Evolutionary conservation across 176 grass and related monocot species (phyloP), one percentile per base, ranked within the genome.

Genomic region (Guadua angustifolia): DNA sequence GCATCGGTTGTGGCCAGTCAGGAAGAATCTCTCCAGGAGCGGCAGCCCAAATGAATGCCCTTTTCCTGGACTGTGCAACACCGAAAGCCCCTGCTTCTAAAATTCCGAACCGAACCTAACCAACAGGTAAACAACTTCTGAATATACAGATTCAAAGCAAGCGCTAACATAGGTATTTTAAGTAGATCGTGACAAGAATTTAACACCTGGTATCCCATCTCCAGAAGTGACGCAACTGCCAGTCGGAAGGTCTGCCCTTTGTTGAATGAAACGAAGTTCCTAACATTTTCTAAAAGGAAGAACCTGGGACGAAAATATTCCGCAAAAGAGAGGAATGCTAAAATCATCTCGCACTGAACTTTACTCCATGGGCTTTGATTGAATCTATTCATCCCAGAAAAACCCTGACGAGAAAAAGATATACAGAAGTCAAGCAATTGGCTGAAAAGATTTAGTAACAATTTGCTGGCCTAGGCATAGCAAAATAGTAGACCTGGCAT

Each of bases 381-480:
- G 86, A 99, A 99, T 84, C 97, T 92, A 53, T 99, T 99, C 97
- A 99, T 99, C 73, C 97, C 93, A 83, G 93, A 99, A 84, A 99
- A 99, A 7, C 97, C 97, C 97, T 99, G 90, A 65, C 5, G 14
- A 59, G 71, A 88, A 84, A 80, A 81, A 24, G 26, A 62, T 63
- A 76, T 18, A 79, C 16, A 66, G 1, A 63, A 76, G 43, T 83
- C 10, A 83, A 52, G 53, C 19, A 46, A 67, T 60, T 21, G 7
- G 50, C 69, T 45, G 11, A 43, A 25, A 39, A 56, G 22, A 73
- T 43, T 49, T 32, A 64, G 58, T 5, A 43, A 45, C 10, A 62
- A 81, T 57, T 70, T 85, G 52, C 45, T 74, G 7, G 43, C 17
- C 32, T 68, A 57, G 33, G 57, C 71, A 55, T 33, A 82, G 53